A percentile compares a stretch with the other conserved stretches of the same genome.
Evolutionary conservation across 306 rosid genomes (phyloP).

Genomic region (Dalbergia cultrata): DNA sequence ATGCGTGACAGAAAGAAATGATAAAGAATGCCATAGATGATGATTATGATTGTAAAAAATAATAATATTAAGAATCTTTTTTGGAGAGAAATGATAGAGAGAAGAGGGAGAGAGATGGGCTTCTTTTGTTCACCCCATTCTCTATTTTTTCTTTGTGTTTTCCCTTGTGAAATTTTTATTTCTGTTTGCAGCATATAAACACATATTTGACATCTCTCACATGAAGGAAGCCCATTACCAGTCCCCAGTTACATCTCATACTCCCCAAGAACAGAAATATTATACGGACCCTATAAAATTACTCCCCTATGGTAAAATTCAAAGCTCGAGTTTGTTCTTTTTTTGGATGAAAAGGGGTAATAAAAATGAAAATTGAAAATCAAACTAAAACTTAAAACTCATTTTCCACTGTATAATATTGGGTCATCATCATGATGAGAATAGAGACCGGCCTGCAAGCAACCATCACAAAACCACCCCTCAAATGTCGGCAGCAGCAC

Average conservation of each 20-base stretch:
- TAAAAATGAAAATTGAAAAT: conserved; percentile 18
- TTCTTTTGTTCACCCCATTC: conserved; percentile 1
- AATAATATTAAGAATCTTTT: not conserved
- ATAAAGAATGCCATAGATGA: not conserved
- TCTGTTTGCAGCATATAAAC: conserved; percentile 60
- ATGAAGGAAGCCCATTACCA: conserved; percentile 36
- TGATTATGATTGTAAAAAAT: not conserved
- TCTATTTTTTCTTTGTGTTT: not conserved
- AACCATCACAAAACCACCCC: not conserved
- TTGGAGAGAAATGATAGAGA: conserved; percentile 26
- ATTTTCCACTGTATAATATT: conserved; percentile 56
- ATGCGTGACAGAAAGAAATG: conserved; percentile 21
- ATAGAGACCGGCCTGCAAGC: not conserved
- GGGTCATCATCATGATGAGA: not conserved
- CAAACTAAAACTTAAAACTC: conserved; percentile 49
- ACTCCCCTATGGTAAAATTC: conserved; percentile 49
- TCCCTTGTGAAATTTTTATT: conserved; percentile 45
- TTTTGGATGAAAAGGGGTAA: conserved; percentile 45
- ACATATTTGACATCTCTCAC: conserved; percentile 60
- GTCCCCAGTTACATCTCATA: conserved; percentile 52
- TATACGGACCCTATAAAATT: conserved; percentile 50
- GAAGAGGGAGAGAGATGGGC: conserved; percentile 42
- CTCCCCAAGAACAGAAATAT: conserved; percentile 48
- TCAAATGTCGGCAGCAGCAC: not conserved
- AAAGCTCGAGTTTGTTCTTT: conserved; percentile 38